A percentile compares a stretch with the other conserved stretches of the same genome.
These are phyloP conservation scores for Trichoderma sp. DNA, from an alignment of 2,329 filamentous ascomycete species.

Conservation along the genomic window DNA sequence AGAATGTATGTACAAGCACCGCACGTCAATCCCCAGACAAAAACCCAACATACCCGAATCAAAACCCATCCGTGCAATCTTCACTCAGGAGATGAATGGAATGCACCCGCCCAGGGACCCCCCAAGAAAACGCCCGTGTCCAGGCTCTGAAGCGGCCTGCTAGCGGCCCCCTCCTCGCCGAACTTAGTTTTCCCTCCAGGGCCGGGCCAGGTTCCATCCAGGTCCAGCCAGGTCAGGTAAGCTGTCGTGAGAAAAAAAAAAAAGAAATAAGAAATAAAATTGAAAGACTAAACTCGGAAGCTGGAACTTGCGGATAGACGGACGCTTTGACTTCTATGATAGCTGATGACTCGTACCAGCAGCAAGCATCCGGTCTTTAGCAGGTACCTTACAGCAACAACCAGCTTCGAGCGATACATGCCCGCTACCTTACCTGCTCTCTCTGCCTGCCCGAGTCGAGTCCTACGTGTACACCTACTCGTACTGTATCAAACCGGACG, in stretches of 20 bases:
- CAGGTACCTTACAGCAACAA: background rate
- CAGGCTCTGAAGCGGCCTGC: background rate
- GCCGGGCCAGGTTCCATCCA: background rate
- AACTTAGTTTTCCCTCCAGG: background rate
- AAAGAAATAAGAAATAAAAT: background rate
- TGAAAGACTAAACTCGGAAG: background rate
- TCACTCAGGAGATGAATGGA: background rate
- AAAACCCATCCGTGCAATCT: background rate
- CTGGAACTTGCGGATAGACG: background rate
- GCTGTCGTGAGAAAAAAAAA: background rate
- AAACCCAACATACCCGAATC: background rate
- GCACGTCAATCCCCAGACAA: background rate
- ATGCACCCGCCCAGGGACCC: background rate
- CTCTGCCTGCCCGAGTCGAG: background rate
- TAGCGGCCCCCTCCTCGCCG: slow-evolving; percentile 4
- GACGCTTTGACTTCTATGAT: background rate
- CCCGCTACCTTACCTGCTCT: no score
- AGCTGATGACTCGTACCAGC: background rate
- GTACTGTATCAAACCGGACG: background rate
- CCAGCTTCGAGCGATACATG: background rate
- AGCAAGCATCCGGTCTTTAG: no score
- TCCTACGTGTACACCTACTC: background rate
- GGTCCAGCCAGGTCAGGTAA: background rate
- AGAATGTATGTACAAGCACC: background rate
- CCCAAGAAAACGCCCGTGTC: background rate